Conservation (phyloP, 2,329 filamentous ascomycete genomes). For the Pseudocercospora vitis region DNA sequence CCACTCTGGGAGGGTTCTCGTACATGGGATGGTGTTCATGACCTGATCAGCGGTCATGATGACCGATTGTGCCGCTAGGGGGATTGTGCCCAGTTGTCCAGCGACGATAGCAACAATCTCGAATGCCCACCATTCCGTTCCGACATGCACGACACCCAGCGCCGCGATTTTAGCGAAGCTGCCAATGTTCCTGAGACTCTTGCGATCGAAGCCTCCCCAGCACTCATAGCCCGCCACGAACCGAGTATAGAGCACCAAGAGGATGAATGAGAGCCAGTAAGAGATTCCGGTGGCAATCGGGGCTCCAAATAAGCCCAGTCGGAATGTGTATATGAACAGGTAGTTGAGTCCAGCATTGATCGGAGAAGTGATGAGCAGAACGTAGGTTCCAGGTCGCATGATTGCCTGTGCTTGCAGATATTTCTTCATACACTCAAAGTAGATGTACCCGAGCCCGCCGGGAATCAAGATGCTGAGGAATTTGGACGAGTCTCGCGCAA, state of each 20-base stretch:
- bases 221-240: constrained; percentile 71
- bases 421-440: constrained; percentile 75
- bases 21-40: constrained; percentile 62
- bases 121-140: constrained; percentile 91
- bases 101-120: constrained; percentile 85
- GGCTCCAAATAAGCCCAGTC: constrained; percentile 72
- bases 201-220: constrained; percentile 70
- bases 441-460: constrained; percentile 81
- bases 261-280: constrained; percentile 80
- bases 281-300: constrained; percentile 79
- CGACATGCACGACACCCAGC: constrained; percentile 78
- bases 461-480: constrained; percentile 75
- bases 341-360: constrained; percentile 60
- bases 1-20: not conserved
- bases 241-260: constrained; percentile 70
- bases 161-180: constrained; percentile 73
- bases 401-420: constrained; percentile 62
- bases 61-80: constrained; percentile 78
- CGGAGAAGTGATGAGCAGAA: constrained; percentile 61
- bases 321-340: constrained; percentile 70
- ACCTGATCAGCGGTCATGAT: constrained; percentile 55
- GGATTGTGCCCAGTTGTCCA: constrained; percentile 73
- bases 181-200: constrained; percentile 64
- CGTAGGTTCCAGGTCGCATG: constrained; percentile 64
- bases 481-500: constrained; percentile 69